Evolutionary conservation across 805 yeast species (phyloP), one percentile per base, ranked within the genome.

Genomic region (Yamadazyma insecticola): DNA sequence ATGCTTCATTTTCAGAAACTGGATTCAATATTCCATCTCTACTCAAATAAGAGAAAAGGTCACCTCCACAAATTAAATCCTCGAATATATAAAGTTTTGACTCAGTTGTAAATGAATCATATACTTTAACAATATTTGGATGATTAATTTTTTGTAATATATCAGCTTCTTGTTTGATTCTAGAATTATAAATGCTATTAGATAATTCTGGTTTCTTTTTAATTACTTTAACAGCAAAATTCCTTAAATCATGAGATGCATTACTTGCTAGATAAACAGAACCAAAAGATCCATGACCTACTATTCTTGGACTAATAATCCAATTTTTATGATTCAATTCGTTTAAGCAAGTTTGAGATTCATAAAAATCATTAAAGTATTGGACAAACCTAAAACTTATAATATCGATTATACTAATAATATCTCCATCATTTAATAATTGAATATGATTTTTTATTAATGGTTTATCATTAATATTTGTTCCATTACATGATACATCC

Each of bases 281-380:
- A 1, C 84, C 83, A 60, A 74, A 77, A 0, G 81, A 70, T 2
- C 83, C 83, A 31, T 57, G 54, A 0, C 82, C 82, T 17, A 76
- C 47, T 4, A 69, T 42, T 17, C 57, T 56, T 3, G 67, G 46
- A 2, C 62, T 43, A 4, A 74, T 53, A 3, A 31, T 33, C 82
- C 82, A 76, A 19, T n/a, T 8, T 18, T 12, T 11, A 11, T 13
- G 16, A 16, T 13, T 22, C 9, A 9, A 29, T 11, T 15, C 13
- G 11, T 28, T 13, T 6, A 19, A 22, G 24, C 26, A 6, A 13
- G 9, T 13, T 24, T 13, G 6, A 17, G 7, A 4, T 38, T 35
- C 10, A 57, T 44, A 3, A 40, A 40, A 32, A 51, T 18, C 17
- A 63, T 60, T 6, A 74, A 49, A 11, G 52, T 51, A 24, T 24